These are phyloP conservation scores for Globisporangium nagaii DNA, from an alignment of 352 stramenopile genomes.

Conservation along the genomic window DNA sequence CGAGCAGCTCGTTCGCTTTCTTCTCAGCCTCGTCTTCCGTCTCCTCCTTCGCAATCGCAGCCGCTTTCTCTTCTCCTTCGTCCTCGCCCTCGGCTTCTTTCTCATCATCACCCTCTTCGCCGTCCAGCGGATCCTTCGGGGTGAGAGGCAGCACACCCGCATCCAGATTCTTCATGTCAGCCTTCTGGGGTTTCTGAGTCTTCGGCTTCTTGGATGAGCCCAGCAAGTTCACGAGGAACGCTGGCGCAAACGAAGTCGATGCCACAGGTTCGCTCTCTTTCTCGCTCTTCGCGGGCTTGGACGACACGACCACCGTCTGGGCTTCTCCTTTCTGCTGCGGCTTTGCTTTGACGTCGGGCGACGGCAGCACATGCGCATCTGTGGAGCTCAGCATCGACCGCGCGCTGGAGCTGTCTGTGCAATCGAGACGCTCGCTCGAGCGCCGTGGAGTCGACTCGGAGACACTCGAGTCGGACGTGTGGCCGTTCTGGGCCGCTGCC, in stretches of 20 bases:
- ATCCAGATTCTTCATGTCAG: slow-evolving; percentile 8
- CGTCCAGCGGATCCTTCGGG: slow-evolving; percentile 23
- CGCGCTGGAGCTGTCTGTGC: slow-evolving; percentile 4
- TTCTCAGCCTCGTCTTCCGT: slow-evolving; percentile 19
- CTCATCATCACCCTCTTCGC: slow-evolving; percentile 44
- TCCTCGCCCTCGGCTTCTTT: slow-evolving; percentile 15
- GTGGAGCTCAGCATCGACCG: slow-evolving; percentile 4
- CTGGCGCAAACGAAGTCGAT: slow-evolving; percentile 7
- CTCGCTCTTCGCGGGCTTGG: neutral
- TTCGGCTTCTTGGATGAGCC: slow-evolving; percentile 8
- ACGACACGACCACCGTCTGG: neutral
- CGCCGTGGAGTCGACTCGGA: slow-evolving; percentile 6
- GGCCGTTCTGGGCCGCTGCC: neutral
- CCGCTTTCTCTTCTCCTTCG: slow-evolving; percentile 18
- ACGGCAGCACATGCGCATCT: neutral
- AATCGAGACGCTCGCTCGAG: slow-evolving; percentile 8
- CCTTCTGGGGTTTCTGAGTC: neutral
- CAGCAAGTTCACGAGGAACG: slow-evolving; percentile 8
- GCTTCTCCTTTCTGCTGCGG: neutral
- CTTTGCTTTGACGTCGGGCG: neutral
- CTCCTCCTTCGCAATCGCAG: slow-evolving; percentile 10
- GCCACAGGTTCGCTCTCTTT: neutral
- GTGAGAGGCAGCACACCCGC: slow-evolving; percentile 5
- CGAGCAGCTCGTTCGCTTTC: slow-evolving; percentile 13
- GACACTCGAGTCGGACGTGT: slow-evolving; percentile 9